Conservation (phyloP, 2,329 filamentous ascomycete species). For the Penicillium sclerotigenum region DNA sequence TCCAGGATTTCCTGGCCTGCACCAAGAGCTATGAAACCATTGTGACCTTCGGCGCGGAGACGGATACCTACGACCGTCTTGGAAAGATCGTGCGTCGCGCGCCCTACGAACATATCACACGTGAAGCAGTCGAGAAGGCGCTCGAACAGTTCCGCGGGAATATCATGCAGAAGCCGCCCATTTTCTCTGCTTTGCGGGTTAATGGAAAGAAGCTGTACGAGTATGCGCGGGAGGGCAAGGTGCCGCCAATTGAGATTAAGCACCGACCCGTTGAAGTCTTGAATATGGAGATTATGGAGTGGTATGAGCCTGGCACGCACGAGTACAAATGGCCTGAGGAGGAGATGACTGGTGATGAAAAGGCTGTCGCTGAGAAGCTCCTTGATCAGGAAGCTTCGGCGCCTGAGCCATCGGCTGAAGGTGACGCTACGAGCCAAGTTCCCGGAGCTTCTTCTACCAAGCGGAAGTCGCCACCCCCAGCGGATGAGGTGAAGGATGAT, state of each 20-base stretch:
- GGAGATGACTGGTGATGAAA: constrained; percentile 73
- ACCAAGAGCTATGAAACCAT: constrained; percentile 91
- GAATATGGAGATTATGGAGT: constrained; percentile 78
- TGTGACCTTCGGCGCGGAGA: constrained; percentile 85
- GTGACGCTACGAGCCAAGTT: constrained; percentile 25
- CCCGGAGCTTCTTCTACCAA: constrained; percentile 27
- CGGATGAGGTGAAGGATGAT: constrained; percentile 21
- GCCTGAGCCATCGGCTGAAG: constrained; percentile 26
- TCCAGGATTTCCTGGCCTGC: constrained; percentile 76
- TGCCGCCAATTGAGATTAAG: constrained; percentile 80
- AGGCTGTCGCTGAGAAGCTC: constrained; percentile 69
- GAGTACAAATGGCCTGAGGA: constrained; percentile 73
- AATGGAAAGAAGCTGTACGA: constrained; percentile 94
- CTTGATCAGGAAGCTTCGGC: constrained; percentile 40
- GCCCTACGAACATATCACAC: constrained; percentile 76
- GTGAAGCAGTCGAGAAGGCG: constrained; percentile 71
- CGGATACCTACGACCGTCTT: constrained; percentile 84
- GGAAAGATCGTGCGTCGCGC: constrained; percentile 78
- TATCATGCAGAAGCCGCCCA: constrained; percentile 83
- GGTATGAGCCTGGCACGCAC: constrained; percentile 76
- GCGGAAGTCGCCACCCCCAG: constrained; percentile 35
- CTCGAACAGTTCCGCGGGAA: constrained; percentile 73
- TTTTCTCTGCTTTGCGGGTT: constrained; percentile 90
- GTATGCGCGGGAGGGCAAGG: constrained; percentile 85
- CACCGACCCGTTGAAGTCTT: constrained; percentile 73